Percentiles rank a stretch among this genome's conserved stretches.
These are phyloP conservation scores for Aphanomyces cochlioides DNA, from an alignment of 352 stramenopile genomes.

Conservation along the genomic window DNA sequence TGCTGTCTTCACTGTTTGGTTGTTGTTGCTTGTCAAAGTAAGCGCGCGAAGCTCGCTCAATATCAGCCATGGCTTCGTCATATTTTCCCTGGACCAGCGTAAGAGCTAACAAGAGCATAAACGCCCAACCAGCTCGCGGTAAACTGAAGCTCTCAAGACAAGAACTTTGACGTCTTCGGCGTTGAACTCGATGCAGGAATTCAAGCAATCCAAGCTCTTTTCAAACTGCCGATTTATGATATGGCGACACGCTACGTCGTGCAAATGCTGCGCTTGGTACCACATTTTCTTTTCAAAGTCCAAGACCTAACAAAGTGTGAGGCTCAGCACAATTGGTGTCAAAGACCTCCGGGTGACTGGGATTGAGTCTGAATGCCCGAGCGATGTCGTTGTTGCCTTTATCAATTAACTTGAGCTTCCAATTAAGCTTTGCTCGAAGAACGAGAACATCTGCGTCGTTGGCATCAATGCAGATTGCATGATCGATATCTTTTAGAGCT, in stretches of 20 bases:
- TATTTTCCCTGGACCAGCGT: conserved; percentile 16
- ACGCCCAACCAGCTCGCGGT: conserved; percentile 46
- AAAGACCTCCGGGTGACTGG: conserved; percentile 68
- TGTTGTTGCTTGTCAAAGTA: conserved; percentile 24
- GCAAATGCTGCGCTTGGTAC: conserved; percentile 67
- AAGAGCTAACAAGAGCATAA: not conserved
- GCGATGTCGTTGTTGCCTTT: conserved; percentile 65
- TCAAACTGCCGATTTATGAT: conserved; percentile 49
- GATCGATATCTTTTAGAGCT: conserved; percentile 69
- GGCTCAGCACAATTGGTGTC: conserved; percentile 19
- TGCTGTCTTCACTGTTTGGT: not conserved
- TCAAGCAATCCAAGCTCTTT: conserved; percentile 63
- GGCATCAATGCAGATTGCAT: conserved; percentile 74
- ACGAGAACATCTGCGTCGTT: conserved; percentile 80
- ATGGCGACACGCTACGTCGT: conserved; percentile 55
- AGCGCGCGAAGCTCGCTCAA: conserved; percentile 19
- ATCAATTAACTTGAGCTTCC: conserved; percentile 71
- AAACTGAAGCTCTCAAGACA: conserved; percentile 57
- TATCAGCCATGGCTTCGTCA: conserved; percentile 18
- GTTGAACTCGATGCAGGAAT: conserved; percentile 59
- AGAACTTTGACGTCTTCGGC: conserved; percentile 68
- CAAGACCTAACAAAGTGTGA: conserved; percentile 11
- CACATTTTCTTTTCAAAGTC: conserved; percentile 50
- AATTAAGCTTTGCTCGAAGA: conserved; percentile 74
- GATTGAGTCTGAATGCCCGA: conserved; percentile 48